These are phyloP conservation scores for Phaeosphaeriaceae sp. DNA, from an alignment of 2,329 filamentous ascomycete species.

Conservation along the genomic window DNA sequence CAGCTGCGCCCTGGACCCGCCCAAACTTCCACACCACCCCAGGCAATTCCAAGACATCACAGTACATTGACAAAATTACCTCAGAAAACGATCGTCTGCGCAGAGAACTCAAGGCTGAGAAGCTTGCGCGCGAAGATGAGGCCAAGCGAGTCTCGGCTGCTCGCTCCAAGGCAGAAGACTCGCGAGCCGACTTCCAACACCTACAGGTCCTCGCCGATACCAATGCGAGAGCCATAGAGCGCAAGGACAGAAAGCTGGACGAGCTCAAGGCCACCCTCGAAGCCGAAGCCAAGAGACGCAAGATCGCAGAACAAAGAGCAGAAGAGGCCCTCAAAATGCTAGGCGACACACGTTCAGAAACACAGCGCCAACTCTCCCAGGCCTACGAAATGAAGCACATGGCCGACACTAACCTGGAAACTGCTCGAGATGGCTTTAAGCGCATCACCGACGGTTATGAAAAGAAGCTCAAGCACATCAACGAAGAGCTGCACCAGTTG, in stretches of 20 bases:
- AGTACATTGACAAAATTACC: constrained; percentile 76
- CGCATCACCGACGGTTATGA: constrained; percentile 62
- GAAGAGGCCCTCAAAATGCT: constrained; percentile 67
- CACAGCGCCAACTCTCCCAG: constrained; percentile 68
- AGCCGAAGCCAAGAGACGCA: constrained; percentile 66
- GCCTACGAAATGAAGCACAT: constrained; percentile 52
- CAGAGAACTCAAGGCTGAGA: constrained; percentile 62
- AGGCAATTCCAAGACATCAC: constrained; percentile 43
- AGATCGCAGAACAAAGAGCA: constrained; percentile 66
- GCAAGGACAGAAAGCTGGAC: constrained; percentile 77
- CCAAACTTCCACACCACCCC: constrained; percentile 37
- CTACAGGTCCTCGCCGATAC: constrained; percentile 72
- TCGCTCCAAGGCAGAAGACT: constrained; percentile 74
- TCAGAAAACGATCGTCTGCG: constrained; percentile 80
- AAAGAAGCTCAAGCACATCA: constrained; percentile 58
- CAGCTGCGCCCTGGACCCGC: constrained; percentile 34
- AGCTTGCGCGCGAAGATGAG: constrained; percentile 68
- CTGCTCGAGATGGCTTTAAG: constrained; percentile 76
- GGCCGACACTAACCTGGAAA: constrained; percentile 67
- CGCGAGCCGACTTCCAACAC: constrained; percentile 72
- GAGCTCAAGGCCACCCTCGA: constrained; percentile 69
- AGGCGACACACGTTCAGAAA: constrained; percentile 66
- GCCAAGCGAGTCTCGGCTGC: constrained; percentile 70
- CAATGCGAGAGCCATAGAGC: constrained; percentile 71
- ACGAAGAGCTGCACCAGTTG: constrained; percentile 50